Conservation (phyloP, 257 asterid genomes). For the Penstemon barbatus region DNA sequence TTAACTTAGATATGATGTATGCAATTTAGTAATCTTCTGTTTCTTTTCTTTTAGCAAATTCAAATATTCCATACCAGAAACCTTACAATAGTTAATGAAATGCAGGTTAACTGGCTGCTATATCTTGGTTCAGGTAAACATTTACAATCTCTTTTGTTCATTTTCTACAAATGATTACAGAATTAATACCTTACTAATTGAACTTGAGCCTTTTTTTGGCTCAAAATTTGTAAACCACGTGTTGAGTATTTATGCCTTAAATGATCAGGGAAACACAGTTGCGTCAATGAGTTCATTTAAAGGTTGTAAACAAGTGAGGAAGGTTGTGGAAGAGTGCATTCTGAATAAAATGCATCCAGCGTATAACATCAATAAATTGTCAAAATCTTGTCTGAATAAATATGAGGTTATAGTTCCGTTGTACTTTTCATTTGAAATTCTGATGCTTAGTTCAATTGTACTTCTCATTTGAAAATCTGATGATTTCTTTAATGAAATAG, state of each 20-base stretch:
- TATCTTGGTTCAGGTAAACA: constrained; percentile 57
- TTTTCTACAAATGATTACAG: background rate
- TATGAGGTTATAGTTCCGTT: background rate
- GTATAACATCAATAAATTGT: constrained; percentile 64
- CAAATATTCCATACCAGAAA: too few species aligned
- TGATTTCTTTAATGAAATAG: constrained; percentile 28
- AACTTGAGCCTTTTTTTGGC: background rate
- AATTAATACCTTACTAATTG: background rate
- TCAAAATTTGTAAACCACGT: background rate
- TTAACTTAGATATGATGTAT: background rate
- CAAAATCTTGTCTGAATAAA: constrained; percentile 5
- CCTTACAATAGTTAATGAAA: constrained; percentile 2
- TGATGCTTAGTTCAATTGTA: too few species aligned
- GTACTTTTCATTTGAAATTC: background rate
- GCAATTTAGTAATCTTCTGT: background rate
- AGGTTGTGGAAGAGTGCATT: constrained; percentile 85
- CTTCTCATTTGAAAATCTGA: background rate
- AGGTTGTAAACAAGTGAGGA: constrained; percentile 90
- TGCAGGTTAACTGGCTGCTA: constrained; percentile 70
- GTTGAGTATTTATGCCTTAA: constrained; percentile 20
- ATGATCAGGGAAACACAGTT: constrained; percentile 79
- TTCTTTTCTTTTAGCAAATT: background rate
- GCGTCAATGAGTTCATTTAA: constrained; percentile 93
- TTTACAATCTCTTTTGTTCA: background rate
- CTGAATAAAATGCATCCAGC: constrained; percentile 85